Percentiles rank a stretch among this genome's conserved stretches.
These are phyloP conservation scores for Trichoderma cornu-damae DNA, from an alignment of 2,329 filamentous ascomycete species.

Conservation along the genomic window DNA sequence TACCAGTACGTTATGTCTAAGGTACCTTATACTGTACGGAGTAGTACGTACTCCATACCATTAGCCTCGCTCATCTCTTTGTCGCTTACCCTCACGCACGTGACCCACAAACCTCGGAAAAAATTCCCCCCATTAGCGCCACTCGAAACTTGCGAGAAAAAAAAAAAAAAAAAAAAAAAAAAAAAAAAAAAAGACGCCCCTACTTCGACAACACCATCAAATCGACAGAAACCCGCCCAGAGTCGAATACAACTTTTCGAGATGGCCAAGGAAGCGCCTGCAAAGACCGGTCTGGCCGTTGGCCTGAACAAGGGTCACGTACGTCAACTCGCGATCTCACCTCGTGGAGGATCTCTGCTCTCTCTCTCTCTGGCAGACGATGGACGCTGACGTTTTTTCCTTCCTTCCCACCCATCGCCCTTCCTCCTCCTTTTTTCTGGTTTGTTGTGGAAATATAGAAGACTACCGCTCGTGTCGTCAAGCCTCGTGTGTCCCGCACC, in stretches of 20 bases:
- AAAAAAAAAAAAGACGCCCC: too few species aligned
- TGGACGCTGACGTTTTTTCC: conserved; percentile 55
- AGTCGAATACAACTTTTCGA: conserved; percentile 29
- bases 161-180: not conserved
- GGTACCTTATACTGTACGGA: too few species aligned
- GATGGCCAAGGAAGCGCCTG: conserved; percentile 58
- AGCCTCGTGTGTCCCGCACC: conserved; percentile 74
- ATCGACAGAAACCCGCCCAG: too few species aligned
- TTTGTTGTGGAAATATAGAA: conserved; percentile 51
- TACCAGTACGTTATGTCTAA: too few species aligned
- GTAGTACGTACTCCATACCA: not conserved
- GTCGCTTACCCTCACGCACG: conserved; percentile 28
- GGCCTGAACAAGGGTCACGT: conserved; percentile 62
- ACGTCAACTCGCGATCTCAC: conserved; percentile 57
- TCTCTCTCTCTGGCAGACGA: conserved; percentile 44
- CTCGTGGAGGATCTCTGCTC: conserved; percentile 69
- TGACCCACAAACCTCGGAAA: conserved; percentile 29
- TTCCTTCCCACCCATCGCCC: too few species aligned
- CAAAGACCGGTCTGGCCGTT: conserved; percentile 54
- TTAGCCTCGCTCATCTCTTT: not conserved
- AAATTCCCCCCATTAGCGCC: conserved; percentile 22
- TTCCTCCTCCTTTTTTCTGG: too few species aligned
- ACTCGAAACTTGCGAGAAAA: not conserved
- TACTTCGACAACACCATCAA: conserved; percentile 30
- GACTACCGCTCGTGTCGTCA: conserved; percentile 72